Base-by-base conservation (phyloP, 768 basidiomycete genomes). In the Erythrobasidium yunnanense region DNA sequence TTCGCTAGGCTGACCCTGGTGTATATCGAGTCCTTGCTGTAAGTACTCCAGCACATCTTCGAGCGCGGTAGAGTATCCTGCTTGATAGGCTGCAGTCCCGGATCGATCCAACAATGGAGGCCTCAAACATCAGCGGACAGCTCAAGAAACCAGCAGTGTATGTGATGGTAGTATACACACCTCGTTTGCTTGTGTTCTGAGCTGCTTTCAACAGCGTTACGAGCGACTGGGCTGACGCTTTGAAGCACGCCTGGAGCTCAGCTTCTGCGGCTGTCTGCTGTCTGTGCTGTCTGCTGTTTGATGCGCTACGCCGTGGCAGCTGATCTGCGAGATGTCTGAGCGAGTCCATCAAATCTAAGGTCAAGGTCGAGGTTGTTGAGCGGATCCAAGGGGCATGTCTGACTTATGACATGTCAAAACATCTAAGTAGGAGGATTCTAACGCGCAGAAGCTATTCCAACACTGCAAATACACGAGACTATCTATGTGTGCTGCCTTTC, bases 21-120 rank as follows among this genome's bases (percentile, higher is more conserved):
- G n/a, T 4, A 63, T 20, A 33, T 66, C 65, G 27, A 66, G 55
- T 29, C 52, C 42, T 27, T 57, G 32, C 65, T 66, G 65, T 6
- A 66, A 54, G 33, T 55, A 66, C 35, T 66, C 65, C 8, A 66
- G 54, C 8, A 66, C 65, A 25, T 66, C 65, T 56, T 58, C 25
- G 20, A 66, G 25, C 33, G 65, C 65, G 4, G 65, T 55, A 4
- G 65, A 20, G 29, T 60, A 66, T 18, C 65, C 65, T 6, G 53
- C 55, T 54, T 56, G 51, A 33, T 55, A 66, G 33, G 65, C 65
- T 66, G 35, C 56, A 25, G 15, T 13, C 8, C 18, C 6, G 54
- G 38, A 42, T n/a, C 55, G 25, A 15, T 8, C 13, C 11, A 18
- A 15, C 15, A 29, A 53, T 17, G 23, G 17, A 15, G 17, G 15